Conservation (phyloP, 441 rosid species). For the Biscutella laevigata region DNA sequence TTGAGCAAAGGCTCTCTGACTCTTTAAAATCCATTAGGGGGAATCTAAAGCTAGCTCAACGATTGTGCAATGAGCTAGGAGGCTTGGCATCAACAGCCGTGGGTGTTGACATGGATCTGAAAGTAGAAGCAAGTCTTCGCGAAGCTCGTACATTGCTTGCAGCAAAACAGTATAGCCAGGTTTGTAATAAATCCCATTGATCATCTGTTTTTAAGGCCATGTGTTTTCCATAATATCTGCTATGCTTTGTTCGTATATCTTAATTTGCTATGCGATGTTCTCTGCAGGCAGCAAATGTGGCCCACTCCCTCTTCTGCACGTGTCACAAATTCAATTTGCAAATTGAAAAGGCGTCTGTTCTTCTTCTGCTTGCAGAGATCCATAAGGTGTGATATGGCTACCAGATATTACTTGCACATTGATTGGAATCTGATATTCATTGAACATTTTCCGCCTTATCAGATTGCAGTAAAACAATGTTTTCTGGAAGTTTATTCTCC, state of each 20-base stretch:
- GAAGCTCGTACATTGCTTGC: slow-evolving; percentile 92
- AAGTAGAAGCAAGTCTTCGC: slow-evolving; percentile 85
- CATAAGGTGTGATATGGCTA: slow-evolving; percentile 59
- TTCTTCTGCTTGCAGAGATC: slow-evolving; percentile 91
- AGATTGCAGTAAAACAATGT: not conserved
- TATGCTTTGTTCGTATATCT: slow-evolving; percentile 7
- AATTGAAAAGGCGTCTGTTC: slow-evolving; percentile 81
- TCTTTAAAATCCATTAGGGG: slow-evolving; percentile 43
- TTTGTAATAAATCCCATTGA: slow-evolving; percentile 21
- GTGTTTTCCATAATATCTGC: not conserved
- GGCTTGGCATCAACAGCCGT: slow-evolving; percentile 64
- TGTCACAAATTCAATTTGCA: slow-evolving; percentile 90
- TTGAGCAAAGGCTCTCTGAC: not conserved
- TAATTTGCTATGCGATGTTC: slow-evolving; percentile 20
- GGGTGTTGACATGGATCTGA: slow-evolving; percentile 87
- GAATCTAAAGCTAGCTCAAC: slow-evolving; percentile 75
- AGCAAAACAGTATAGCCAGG: slow-evolving; percentile 90
- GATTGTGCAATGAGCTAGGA: slow-evolving; percentile 76
- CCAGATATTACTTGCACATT: not conserved
- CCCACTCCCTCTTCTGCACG: slow-evolving; percentile 77
- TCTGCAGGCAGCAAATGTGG: slow-evolving; percentile 82
- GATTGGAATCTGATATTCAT: slow-evolving; percentile 11
- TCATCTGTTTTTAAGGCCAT: not conserved
- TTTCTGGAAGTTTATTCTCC: not conserved
- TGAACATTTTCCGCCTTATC: not conserved